A percentile compares a stretch with the other conserved stretches of the same genome.
phyloP scores from a whole-genome alignment of 257 asterid species.

The Capsicum pubescens region DNA sequence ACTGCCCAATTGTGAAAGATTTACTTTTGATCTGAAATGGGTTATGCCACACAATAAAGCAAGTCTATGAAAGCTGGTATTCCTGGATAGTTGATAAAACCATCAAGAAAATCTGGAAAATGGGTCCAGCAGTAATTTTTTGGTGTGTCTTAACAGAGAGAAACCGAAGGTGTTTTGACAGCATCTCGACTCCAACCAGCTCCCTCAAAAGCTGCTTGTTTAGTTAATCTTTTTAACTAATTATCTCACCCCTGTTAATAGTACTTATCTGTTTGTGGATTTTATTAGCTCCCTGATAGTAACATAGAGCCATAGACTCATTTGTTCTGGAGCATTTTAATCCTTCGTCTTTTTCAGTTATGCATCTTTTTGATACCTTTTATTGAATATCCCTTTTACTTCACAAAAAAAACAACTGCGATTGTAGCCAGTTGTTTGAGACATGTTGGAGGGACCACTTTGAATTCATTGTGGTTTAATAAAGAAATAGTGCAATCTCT shows the following conservation, averaged over 20 bases:
- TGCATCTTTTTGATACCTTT: background rate
- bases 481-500: background rate
- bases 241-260: background rate
- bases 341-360: background rate
- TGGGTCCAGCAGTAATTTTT: background rate
- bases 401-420: background rate
- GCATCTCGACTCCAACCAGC: background rate
- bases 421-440: background rate
- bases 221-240: background rate
- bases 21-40: slow-evolving; percentile 3
- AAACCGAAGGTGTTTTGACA: background rate
- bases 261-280: background rate
- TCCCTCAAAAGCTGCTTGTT: background rate
- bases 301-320: background rate
- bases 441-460: slow-evolving; percentile 17
- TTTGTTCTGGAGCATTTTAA: background rate
- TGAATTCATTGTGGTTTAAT: slow-evolving; percentile 18
- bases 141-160: background rate
- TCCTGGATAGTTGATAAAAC: background rate
- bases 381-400: background rate
- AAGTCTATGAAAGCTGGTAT: background rate
- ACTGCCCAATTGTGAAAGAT: background rate
- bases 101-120: background rate
- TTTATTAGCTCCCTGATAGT: slow-evolving; percentile 19
- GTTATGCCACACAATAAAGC: background rate